phyloP scores from a whole-genome alignment of 2,329 filamentous ascomycete species.

The Microdochium paspali region DNA sequence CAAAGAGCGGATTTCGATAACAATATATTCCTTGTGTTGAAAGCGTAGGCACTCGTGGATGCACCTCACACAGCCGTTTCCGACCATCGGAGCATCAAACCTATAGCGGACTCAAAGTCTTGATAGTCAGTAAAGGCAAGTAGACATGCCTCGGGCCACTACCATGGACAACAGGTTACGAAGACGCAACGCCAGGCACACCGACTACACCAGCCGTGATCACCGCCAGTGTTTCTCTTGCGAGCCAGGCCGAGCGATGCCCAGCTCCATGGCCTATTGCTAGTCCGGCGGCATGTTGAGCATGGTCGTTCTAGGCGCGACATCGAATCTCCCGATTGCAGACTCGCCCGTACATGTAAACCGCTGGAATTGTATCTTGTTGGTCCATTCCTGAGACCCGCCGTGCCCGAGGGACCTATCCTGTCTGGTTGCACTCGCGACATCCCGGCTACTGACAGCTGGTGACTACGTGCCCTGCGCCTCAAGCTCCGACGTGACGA shows the following conservation, averaged over 20 bases:
- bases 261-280: not conserved
- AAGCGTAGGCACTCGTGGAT: no score
- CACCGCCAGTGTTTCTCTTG: not conserved
- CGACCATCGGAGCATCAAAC: not conserved
- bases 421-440: no score
- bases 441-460: no score
- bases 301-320: not conserved
- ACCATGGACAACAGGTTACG: not conserved
- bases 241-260: not conserved
- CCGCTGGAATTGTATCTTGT: no score
- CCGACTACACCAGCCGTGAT: not conserved
- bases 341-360: not conserved
- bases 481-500: no score
- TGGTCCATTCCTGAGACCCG: not conserved
- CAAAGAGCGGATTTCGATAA: no score
- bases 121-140: no score
- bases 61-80: not conserved
- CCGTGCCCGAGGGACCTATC: no score
- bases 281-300: not conserved
- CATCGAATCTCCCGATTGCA: not conserved
- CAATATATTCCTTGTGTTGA: no score
- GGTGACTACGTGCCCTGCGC: no score
- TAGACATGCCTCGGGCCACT: no score
- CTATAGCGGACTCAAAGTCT: no score
- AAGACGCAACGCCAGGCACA: not conserved